Base-by-base conservation (phyloP, 495 filamentous ascomycete genomes). In the Physcia stellaris region DNA sequence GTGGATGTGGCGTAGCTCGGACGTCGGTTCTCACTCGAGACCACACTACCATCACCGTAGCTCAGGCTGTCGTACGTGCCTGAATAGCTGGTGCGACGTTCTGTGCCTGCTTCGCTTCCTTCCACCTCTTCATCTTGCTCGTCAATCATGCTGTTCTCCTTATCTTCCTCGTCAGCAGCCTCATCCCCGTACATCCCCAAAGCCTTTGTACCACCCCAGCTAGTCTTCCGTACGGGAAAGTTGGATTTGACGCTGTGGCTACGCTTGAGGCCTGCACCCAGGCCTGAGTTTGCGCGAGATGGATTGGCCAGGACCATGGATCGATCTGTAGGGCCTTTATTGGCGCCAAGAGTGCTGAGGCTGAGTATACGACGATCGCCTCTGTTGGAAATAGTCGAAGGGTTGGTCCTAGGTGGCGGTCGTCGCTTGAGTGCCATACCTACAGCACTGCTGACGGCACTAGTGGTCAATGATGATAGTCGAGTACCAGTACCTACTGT, bases 281-380 rank as follows among this genome's bases (percentile, higher is more conserved):
- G 50, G 10, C 67, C 63, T 36, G 39, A 50, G 39, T 24, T 51
- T 34, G 32, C 32, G 37, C 46, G 67, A 67, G 43, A 70, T 67
- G 49, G 64, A 71, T 52, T 71, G 63, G 56, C 69, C 65, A 49
- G 54, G 28, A 43, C 54, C 54, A 57, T 63, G 28, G 58, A 56
- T 40, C 73, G 70, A 47, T 75, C 77, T 44, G 76, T 65, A 7
- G 48, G 47, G 9, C 79, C 77, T 4, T 77, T 65, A 51, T 94
- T 94, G 40, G 78, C 75, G 6, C 70, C 80, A 15, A 96, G 87
- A 53, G 94, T 79, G 53, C 78, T 92, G 27, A 95, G 71, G 37
- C 83, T 90, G 28, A 88, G 70, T 45, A 94, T 94, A 9, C 90
- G 77, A 2, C 87, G 73, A 45, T 70, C 66, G 31, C 60, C 57